phyloP scores from a whole-genome alignment of 495 filamentous ascomycete species.

The Hypoxylon perforatum region DNA sequence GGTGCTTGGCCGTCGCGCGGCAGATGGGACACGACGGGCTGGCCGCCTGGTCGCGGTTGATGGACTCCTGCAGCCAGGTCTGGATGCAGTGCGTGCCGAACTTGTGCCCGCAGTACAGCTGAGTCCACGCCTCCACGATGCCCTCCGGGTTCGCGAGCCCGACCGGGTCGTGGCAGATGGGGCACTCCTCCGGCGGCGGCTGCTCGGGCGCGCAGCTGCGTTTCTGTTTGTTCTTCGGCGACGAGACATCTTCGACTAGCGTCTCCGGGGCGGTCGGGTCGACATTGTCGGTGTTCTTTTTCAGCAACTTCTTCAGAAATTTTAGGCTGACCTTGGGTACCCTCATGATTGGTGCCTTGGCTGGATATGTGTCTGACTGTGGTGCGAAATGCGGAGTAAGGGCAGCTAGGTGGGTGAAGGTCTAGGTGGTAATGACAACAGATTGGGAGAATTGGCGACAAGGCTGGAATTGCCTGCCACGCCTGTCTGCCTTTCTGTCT shows the following conservation, averaged over 20 bases:
- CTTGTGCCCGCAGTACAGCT: slow-evolving; percentile 56
- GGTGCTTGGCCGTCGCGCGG: slow-evolving; percentile 50
- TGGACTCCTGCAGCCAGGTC: slow-evolving; percentile 50
- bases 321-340: slow-evolving; percentile 36
- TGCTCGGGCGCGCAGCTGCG: slow-evolving; percentile 1
- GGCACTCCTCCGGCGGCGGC: slow-evolving; percentile 48
- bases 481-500: slow-evolving; percentile 3
- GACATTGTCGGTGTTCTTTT: slow-evolving; percentile 3
- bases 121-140: slow-evolving; percentile 53
- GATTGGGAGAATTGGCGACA: slow-evolving; percentile 18
- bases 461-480: slow-evolving; percentile 20
- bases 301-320: slow-evolving; percentile 43
- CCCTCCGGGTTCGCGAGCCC: slow-evolving; percentile 50
- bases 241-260: not conserved
- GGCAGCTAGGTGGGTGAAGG: slow-evolving; percentile 1
- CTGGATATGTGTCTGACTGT: not conserved
- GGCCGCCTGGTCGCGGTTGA: slow-evolving; percentile 47
- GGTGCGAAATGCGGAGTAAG: not conserved
- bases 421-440: slow-evolving; percentile 1
- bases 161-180: slow-evolving; percentile 58
- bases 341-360: slow-evolving; percentile 24
- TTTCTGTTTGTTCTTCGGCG: slow-evolving; percentile 27
- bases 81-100: slow-evolving; percentile 62
- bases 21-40: slow-evolving; percentile 54
- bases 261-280: not conserved